Base-by-base conservation (phyloP, 345 rosid species). In the Citrus sp. region DNA sequence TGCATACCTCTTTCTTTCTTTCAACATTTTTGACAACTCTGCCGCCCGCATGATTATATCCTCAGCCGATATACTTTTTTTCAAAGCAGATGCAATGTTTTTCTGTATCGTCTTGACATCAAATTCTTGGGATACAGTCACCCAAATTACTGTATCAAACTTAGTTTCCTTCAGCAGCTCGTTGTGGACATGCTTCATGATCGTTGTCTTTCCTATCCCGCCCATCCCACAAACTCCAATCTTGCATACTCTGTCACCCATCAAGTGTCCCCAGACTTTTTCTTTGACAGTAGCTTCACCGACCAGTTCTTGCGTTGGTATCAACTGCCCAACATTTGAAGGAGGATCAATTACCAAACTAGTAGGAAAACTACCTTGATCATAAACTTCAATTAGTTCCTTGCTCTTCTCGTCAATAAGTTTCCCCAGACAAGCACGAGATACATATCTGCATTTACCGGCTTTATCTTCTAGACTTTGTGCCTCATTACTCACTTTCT, bases 131-230 rank as follows among this genome's bases (percentile, higher is more conserved):
- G 85, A 73, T 0, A 82, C 78, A 28, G 81, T 80, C 5, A 73
- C 73, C 83, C 81, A 82, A n/a, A 63, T 54, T 12, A 79, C 83
- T 8, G 25, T 22, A 34, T 30, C 32, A 27, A 66, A 42, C 13
- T 42, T 42, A 0, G 49, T 42, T 42, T 42, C 49, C 49, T 42
- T 42, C 49, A 42, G 0, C 0, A 42, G 14, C 49, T 42, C 49
- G 3, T 42, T 42, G 49, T 42, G 49, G 49, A 42, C 49, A 42
- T 42, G 49, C 49, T 42, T 42, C 4, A 42, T 42, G 13, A 42
- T 10, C 13, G 49, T 42, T 42, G 13, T 42, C 49, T 42, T 42
- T 42, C 49, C 49, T 42, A 42, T 42, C 49, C 49, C 49, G 2
- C 49, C 49, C 49, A 42, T 42, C 49, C 49, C 49, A 42, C 49